Percentiles rank a stretch among this genome's conserved stretches.
Evolutionary conservation across 2,329 filamentous ascomycete species (phyloP).

Genomic region (Penicillium sp.): DNA sequence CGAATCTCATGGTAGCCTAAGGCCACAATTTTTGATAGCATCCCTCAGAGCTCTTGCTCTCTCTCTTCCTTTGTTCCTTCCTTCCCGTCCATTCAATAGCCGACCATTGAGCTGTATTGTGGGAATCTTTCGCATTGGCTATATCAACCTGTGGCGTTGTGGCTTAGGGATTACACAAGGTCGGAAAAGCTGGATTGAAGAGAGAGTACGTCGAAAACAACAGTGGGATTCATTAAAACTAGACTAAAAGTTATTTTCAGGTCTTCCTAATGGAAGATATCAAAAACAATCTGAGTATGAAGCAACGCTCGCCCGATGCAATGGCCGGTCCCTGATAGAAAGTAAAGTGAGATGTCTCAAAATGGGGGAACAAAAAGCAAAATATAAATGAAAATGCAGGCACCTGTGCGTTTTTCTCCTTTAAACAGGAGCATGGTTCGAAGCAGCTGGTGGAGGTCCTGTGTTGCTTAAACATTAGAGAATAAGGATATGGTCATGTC

Average conservation of each 20-base stretch:
- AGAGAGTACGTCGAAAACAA: too few relatives aligned
- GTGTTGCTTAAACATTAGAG: constrained; percentile 8
- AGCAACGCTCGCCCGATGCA: neutral
- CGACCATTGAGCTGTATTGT: neutral
- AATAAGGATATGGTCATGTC: neutral
- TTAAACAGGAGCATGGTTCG: neutral
- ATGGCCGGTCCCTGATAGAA: neutral
- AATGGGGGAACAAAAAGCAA: neutral
- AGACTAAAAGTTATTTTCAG: neutral
- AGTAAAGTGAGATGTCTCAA: neutral
- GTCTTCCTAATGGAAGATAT: neutral
- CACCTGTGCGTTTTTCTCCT: neutral
- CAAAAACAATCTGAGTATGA: neutral
- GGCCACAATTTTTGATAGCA: too few relatives aligned
- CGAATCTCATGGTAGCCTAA: too few relatives aligned
- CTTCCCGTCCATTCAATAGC: neutral
- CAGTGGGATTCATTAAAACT: neutral
- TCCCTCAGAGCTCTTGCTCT: too few relatives aligned
- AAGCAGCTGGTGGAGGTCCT: neutral
- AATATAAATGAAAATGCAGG: neutral
- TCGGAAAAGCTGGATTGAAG: too few relatives aligned
- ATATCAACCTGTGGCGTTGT: constrained; percentile 34
- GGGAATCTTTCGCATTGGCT: too few relatives aligned
- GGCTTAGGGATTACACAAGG: constrained; percentile 34
- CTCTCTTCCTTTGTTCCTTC: too few relatives aligned